Percentiles rank a stretch among this genome's conserved stretches.
Evolutionary conservation across 2,329 filamentous ascomycete species (phyloP).

Genomic region (Coniochaeta sp.): DNA sequence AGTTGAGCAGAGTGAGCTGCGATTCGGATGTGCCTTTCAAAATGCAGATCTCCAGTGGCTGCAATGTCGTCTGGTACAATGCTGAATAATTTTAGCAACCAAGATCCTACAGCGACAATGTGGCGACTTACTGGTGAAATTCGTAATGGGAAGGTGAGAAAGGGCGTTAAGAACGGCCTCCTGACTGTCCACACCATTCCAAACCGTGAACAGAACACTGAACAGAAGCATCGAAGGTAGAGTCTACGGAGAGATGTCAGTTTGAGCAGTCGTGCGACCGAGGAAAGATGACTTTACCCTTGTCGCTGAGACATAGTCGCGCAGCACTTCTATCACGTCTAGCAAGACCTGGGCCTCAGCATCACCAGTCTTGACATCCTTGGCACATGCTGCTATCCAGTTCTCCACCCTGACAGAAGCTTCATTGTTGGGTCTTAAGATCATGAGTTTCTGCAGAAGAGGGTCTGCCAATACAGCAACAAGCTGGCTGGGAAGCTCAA

Average conservation of each 20-base stretch:
- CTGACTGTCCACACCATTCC: constrained; percentile 53
- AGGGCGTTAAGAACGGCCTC: constrained; percentile 51
- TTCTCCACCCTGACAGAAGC: constrained; percentile 45
- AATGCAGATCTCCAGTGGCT: constrained; percentile 42
- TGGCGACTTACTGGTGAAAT: constrained; percentile 43
- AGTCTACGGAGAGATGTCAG: constrained; percentile 23
- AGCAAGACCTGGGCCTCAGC: constrained; percentile 38
- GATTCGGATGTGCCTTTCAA: constrained; percentile 42
- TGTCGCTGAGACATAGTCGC: constrained; percentile 46
- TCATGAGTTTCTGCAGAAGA: constrained; percentile 68
- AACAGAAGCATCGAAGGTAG: constrained; percentile 44
- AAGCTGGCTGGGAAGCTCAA: constrained; percentile 76
- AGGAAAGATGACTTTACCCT: constrained; percentile 37
- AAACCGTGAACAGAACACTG: constrained; percentile 44
- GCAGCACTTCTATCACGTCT: constrained; percentile 48
- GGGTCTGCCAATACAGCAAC: constrained; percentile 70
- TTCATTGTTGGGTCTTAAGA: constrained; percentile 51
- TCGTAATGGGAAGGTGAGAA: constrained; percentile 43
- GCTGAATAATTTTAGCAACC: constrained; percentile 29
- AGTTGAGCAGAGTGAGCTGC: constrained; percentile 52
- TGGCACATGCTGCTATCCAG: constrained; percentile 51
- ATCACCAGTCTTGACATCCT: constrained; percentile 47
- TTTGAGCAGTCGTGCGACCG: background rate
- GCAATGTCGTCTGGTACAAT: constrained; percentile 39
- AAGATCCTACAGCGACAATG: constrained; percentile 8